Percentiles rank a stretch among this genome's conserved stretches.
phyloP scores from a whole-genome alignment of 768 basidiomycete genomes.

The Trametes cinnabarina region DNA sequence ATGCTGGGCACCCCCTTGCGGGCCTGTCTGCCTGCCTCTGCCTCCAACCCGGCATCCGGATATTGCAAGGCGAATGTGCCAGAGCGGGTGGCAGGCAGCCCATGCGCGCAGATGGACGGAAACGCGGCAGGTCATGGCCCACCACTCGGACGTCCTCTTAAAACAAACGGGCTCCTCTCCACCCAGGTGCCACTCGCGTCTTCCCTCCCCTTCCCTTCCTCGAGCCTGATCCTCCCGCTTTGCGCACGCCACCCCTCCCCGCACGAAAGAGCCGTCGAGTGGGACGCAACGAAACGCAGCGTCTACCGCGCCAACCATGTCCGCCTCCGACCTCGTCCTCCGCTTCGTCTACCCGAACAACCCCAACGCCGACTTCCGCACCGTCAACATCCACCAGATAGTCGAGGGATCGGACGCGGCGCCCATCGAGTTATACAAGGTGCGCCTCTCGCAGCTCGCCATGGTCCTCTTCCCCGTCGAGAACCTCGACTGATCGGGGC shows the following conservation, averaged over 20 bases:
- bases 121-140: slow-evolving; percentile 9
- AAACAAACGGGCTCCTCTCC: not conserved
- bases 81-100: not conserved
- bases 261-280: not conserved
- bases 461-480: not conserved
- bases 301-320: slow-evolving; percentile 2
- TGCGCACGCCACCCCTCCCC: not conserved
- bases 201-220: not conserved
- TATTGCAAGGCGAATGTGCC: slow-evolving; percentile 10
- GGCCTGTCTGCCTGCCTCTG: not conserved
- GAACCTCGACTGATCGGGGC: not conserved
- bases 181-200: not conserved
- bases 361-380: slow-evolving; percentile 38
- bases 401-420: slow-evolving; percentile 23
- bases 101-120: not conserved
- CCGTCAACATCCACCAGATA: slow-evolving; percentile 41
- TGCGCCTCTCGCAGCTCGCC: slow-evolving; percentile 7
- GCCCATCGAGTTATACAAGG: slow-evolving; percentile 46
- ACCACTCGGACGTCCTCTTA: not conserved
- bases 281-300: not conserved
- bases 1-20: not conserved
- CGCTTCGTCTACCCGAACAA: slow-evolving; percentile 35
- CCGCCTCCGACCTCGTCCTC: slow-evolving; percentile 37
- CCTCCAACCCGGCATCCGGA: slow-evolving; percentile 6
- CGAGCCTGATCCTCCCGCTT: not conserved